Conservation (phyloP, 2,329 filamentous ascomycete species). For the Paraconiothyrium brasiliense region DNA sequence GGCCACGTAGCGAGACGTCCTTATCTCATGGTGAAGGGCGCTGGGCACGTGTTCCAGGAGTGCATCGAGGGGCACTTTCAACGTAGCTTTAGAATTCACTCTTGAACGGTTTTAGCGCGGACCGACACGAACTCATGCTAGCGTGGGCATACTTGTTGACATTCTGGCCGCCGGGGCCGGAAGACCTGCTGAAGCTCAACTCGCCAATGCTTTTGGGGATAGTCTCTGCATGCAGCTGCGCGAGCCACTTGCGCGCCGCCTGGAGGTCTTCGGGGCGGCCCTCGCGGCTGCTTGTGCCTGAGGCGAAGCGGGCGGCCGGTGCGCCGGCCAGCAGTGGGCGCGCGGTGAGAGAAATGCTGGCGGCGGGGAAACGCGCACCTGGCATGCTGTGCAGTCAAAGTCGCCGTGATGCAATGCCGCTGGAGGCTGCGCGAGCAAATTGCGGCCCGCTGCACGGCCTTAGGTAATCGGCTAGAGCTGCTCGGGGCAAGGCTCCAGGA, state of each 20-base stretch:
- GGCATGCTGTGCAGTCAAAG: constrained; percentile 19
- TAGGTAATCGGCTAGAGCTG: constrained; percentile 1
- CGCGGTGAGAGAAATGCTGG: constrained; percentile 17
- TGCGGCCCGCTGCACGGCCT: background rate
- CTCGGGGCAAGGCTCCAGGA: background rate
- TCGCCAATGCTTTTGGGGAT: constrained; percentile 67
- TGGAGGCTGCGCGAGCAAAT: background rate
- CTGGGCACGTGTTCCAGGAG: constrained; percentile 65
- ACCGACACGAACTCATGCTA: constrained; percentile 13
- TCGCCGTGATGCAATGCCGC: constrained; percentile 23
- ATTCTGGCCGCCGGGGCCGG: constrained; percentile 73
- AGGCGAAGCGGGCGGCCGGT: constrained; percentile 18
- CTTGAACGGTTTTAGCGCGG: constrained; percentile 49
- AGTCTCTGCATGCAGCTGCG: constrained; percentile 60
- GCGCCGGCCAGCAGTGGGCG: constrained; percentile 13
- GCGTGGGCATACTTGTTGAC: constrained; percentile 67
- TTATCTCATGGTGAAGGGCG: constrained; percentile 62
- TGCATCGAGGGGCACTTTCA: constrained; percentile 63
- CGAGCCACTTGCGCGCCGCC: constrained; percentile 66
- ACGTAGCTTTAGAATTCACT: constrained; percentile 73
- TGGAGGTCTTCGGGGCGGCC: constrained; percentile 42
- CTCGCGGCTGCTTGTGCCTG: constrained; percentile 13
- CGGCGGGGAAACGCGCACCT: constrained; percentile 16
- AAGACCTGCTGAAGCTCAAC: constrained; percentile 70
- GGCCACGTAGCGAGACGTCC: constrained; percentile 64